These are phyloP conservation scores for Calcarisporium arbuscula DNA, from an alignment of 2,329 filamentous ascomycete species.

Conservation along the genomic window DNA sequence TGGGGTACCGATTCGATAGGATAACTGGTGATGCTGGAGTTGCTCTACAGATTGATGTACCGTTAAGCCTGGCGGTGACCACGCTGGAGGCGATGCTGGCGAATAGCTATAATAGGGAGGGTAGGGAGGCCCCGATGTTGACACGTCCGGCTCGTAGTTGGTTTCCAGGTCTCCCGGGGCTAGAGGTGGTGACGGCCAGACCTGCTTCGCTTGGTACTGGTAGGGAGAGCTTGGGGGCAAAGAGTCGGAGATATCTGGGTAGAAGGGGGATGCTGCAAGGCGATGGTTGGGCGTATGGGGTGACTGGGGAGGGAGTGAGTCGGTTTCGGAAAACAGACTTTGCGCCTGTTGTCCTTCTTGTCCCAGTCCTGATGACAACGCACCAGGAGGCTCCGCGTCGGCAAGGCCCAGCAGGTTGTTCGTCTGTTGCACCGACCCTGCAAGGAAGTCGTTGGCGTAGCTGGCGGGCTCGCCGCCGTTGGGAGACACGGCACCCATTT, in stretches of 20 bases:
- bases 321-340: constrained; percentile 15
- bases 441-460: constrained; percentile 23
- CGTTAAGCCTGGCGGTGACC: constrained; percentile 22
- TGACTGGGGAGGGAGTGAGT: constrained; percentile 14
- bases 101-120: constrained; percentile 20
- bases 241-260: constrained; percentile 15
- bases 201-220: constrained; percentile 15
- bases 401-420: constrained; percentile 18
- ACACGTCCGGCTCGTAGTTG: too few species aligned
- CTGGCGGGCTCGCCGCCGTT: constrained; percentile 20
- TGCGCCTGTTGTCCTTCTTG: constrained; percentile 2
- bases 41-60: constrained; percentile 14
- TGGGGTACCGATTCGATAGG: constrained; percentile 18
- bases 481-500: constrained; percentile 23
- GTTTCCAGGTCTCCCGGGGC: constrained; percentile 31
- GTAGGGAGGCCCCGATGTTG: too few species aligned
- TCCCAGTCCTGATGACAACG: constrained; percentile 15
- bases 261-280: too few species aligned
- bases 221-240: constrained; percentile 17
- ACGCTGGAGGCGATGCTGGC: constrained; percentile 26
- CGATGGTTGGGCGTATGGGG: too few species aligned
- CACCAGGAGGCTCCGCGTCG: constrained; percentile 18
- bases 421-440: constrained; percentile 21
- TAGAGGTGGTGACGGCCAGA: constrained; percentile 31
- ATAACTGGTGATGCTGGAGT: constrained; percentile 10